These are phyloP conservation scores for Cyclotella baltica DNA, from an alignment of 108 stramenopile species.

Conservation along the genomic window DNA sequence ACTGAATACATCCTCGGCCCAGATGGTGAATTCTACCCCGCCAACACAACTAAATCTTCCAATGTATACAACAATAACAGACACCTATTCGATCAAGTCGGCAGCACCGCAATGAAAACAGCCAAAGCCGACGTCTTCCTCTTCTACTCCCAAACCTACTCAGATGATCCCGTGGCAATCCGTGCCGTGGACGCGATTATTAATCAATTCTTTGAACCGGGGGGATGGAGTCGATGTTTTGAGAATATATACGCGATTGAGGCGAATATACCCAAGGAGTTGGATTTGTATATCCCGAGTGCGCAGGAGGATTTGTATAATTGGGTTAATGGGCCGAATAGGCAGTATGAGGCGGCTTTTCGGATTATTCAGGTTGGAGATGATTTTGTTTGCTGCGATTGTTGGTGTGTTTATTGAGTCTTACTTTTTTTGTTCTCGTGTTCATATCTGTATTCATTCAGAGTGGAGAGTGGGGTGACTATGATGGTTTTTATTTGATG, in stretches of 20 bases:
- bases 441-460: too few species aligned
- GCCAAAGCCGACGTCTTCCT: slow-evolving; percentile 72
- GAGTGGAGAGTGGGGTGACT: slow-evolving; percentile 67
- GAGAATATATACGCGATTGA: slow-evolving; percentile 72
- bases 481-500: slow-evolving; percentile 77
- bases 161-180: slow-evolving; percentile 64
- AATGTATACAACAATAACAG: slow-evolving; percentile 13
- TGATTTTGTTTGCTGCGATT: too few species aligned
- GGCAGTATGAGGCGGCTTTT: slow-evolving; percentile 74
- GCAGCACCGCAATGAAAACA: slow-evolving; percentile 55
- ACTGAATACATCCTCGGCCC: slow-evolving; percentile 31
- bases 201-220: slow-evolving; percentile 65
- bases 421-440: too few species aligned
- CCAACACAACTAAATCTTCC: slow-evolving; percentile 21
- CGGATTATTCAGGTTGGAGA: slow-evolving; percentile 70
- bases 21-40: slow-evolving; percentile 32
- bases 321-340: slow-evolving; percentile 85
- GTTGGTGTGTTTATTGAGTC: too few species aligned
- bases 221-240: slow-evolving; percentile 73
- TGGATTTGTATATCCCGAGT: slow-evolving; percentile 59
- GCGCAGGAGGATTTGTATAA: slow-evolving; percentile 66
- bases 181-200: slow-evolving; percentile 66
- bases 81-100: slow-evolving; percentile 55
- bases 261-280: slow-evolving; percentile 65
- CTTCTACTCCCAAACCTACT: slow-evolving; percentile 72